Percentiles rank a stretch among this genome's conserved stretches.
Conservation (phyloP, 805 yeast genomes). For the Yarrowia yakushimensis region DNA sequence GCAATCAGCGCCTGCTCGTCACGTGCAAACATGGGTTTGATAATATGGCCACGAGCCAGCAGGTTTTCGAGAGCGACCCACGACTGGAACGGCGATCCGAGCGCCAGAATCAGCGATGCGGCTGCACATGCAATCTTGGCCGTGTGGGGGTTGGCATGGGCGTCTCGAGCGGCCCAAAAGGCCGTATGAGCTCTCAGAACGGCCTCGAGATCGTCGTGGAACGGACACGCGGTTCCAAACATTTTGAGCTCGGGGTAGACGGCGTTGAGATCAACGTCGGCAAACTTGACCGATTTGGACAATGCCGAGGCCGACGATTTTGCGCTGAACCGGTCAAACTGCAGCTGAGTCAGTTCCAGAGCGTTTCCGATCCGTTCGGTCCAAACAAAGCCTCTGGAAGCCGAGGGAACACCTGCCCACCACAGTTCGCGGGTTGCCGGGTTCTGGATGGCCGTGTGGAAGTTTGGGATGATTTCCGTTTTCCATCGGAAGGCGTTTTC, state of each 20-base stretch:
- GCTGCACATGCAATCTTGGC: slow-evolving; percentile 42
- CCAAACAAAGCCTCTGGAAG: slow-evolving; percentile 52
- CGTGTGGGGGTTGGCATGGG: slow-evolving; percentile 36
- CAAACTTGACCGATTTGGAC: slow-evolving; percentile 27
- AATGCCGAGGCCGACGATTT: no score
- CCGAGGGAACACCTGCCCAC: slow-evolving; percentile 58
- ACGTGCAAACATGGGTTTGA: slow-evolving; percentile 37
- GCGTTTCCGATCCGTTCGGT: slow-evolving; percentile 46
- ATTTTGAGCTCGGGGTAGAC: slow-evolving; percentile 42
- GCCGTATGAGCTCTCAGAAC: slow-evolving; percentile 39
- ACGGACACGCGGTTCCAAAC: slow-evolving; percentile 39
- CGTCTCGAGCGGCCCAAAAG: slow-evolving; percentile 30
- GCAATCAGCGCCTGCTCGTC: slow-evolving; percentile 39
- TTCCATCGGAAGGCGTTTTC: slow-evolving; percentile 43
- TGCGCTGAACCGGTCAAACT: slow-evolving; percentile 45
- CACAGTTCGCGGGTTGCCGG: slow-evolving; percentile 50
- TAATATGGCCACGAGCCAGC: slow-evolving; percentile 38
- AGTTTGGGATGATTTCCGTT: slow-evolving; percentile 41
- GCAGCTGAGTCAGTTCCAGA: slow-evolving; percentile 45
- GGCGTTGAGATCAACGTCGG: slow-evolving; percentile 42
- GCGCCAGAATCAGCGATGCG: slow-evolving; percentile 43
- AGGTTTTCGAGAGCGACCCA: slow-evolving; percentile 44
- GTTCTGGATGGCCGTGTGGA: slow-evolving; percentile 38
- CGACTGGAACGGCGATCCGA: slow-evolving; percentile 40
- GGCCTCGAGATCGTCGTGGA: slow-evolving; percentile 38